These are phyloP conservation scores for Biscogniauxia mediterranea DNA, from an alignment of 2,329 filamentous ascomycete species.

Conservation along the genomic window DNA sequence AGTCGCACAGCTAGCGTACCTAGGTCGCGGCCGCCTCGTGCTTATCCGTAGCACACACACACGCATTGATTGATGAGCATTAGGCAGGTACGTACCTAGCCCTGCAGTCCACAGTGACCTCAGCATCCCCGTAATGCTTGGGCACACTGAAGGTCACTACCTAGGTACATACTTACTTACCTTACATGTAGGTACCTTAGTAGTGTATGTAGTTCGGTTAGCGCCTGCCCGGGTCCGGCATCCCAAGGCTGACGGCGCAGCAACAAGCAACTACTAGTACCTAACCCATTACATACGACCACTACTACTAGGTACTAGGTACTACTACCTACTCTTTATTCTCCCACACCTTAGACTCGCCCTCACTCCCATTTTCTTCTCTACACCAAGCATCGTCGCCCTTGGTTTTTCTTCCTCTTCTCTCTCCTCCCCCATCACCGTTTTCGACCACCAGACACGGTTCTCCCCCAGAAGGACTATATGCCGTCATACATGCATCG, in stretches of 20 bases:
- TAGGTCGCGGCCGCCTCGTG: background rate
- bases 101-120: background rate
- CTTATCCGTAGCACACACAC: background rate
- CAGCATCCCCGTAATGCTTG: background rate
- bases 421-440: background rate
- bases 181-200: background rate
- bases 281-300: background rate
- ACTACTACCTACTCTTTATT: background rate
- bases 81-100: conserved; percentile 1
- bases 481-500: conserved; percentile 25
- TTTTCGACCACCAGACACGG: background rate
- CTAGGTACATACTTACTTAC: too few species aligned
- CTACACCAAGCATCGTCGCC: background rate
- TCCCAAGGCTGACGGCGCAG: conserved; percentile 2
- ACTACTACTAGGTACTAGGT: background rate
- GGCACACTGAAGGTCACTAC: too few species aligned
- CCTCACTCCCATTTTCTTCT: background rate
- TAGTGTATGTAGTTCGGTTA: background rate
- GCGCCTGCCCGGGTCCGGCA: background rate
- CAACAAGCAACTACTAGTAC: background rate
- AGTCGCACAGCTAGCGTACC: conserved; percentile 1
- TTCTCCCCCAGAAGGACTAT: background rate
- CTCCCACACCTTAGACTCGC: background rate
- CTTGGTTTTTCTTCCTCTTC: background rate
- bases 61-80: too few species aligned